Base-by-base conservation (phyloP, 2,329 filamentous ascomycete species). In the Fusarium sp. region DNA sequence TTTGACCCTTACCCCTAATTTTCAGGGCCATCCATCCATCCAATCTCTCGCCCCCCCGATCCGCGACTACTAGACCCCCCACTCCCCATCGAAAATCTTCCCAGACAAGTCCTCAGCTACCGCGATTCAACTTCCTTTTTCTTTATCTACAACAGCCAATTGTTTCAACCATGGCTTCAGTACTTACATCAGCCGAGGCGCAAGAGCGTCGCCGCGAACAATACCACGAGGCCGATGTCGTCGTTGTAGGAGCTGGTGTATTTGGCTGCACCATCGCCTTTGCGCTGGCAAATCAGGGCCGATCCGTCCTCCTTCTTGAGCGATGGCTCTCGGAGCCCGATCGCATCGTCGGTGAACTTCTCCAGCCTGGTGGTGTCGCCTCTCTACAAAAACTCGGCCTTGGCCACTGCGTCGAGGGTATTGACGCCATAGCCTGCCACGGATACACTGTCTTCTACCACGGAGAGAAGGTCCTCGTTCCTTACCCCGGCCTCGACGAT, bases 361-460 rank as follows among this genome's bases (percentile, higher is more conserved):
- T 99, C 72, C 96, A 99, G 80, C 96, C 96, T 0, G 96, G 96
- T 49, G 96, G 96, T 48, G 90, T 97, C 33, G 84, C 88, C 51
- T 92, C 96, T 10, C 84, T 99, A 73, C 86, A 90, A 75, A 88
- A 92, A 76, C 83, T 99, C 48, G 96, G 96, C 4, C 81, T 99
- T 67, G 85, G 83, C 54, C 88, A 94, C 73, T 97, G 93, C 76
- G 81, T 98, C 60, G 93, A 98, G 60, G 92, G 82, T 58, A 98
- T 99, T 73, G 96, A 99, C 76, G 89, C 94, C 6, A 85, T 97
- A 45, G 85, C 88, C 21, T 94, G 93, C 72, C 85, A 91, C 66
- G 96, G 96, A 47, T 98, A 97, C 82, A 90, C 95, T 76, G 90
- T 97, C 64, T 87, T 94, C 68, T 97, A 93, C 82, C 87, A 94